Evolutionary conservation across 1,284 basidiomycete genomes (phyloP).

Genomic region (Irpex sp.): DNA sequence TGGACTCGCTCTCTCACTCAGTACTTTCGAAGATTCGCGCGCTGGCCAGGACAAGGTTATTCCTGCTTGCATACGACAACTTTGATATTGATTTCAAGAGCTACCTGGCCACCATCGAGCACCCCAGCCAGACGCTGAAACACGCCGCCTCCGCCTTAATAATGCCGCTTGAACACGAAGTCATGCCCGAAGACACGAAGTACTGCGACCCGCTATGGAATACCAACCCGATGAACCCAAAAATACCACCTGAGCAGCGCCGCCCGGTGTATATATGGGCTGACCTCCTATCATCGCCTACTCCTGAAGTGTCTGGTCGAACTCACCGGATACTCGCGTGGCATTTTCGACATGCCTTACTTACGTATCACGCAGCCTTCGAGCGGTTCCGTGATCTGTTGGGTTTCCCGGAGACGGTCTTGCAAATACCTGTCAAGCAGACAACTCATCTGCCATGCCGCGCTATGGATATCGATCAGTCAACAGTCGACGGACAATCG

Average conservation of each 20-base stretch:
- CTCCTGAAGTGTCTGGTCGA: not conserved
- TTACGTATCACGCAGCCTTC: constrained; percentile 9
- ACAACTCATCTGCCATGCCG: not conserved
- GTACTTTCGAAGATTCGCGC: constrained; percentile 4
- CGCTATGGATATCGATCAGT: constrained; percentile 7
- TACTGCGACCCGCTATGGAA: constrained; percentile 29
- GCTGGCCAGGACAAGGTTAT: constrained; percentile 20
- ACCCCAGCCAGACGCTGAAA: constrained; percentile 10
- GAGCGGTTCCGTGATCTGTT: constrained; percentile 12
- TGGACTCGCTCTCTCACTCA: constrained; percentile 1
- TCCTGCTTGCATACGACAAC: constrained; percentile 29
- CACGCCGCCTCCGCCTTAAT: constrained; percentile 27
- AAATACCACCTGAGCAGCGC: not conserved
- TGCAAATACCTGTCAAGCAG: constrained; percentile 10
- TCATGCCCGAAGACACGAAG: constrained; percentile 22
- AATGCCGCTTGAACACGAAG: constrained; percentile 22
- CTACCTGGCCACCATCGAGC: constrained; percentile 21
- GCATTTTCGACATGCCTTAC: constrained; percentile 10
- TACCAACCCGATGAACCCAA: not conserved
- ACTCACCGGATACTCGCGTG: not conserved
- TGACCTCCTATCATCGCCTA: not conserved
- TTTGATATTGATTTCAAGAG: constrained; percentile 26
- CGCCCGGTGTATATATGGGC: no score
- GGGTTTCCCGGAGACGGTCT: constrained; percentile 13
- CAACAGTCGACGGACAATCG: constrained; percentile 7